A percentile compares a stretch with the other conserved stretches of the same genome.
Conservation (phyloP, 2,329 filamentous ascomycete genomes). For the Tolypocladium inflatum region DNA sequence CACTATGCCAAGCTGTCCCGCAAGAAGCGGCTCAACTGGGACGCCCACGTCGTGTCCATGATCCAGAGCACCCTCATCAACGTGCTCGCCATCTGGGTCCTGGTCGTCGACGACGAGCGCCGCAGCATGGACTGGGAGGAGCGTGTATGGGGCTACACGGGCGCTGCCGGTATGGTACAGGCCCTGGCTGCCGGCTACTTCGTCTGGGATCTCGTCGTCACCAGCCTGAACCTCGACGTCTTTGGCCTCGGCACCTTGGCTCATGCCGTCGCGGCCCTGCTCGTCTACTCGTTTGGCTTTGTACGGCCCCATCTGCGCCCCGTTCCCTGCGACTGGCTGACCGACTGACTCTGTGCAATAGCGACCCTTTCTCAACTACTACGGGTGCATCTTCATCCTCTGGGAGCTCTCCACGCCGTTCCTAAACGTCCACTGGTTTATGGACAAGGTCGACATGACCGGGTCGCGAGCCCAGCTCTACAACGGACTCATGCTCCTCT, state of each 20-base stretch:
- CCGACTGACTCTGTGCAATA: constrained; percentile 23
- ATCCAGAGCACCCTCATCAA: constrained; percentile 69
- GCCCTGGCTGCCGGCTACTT: constrained; percentile 75
- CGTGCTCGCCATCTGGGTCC: constrained; percentile 62
- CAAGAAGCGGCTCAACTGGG: constrained; percentile 66
- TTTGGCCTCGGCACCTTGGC: constrained; percentile 71
- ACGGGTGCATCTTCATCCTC: constrained; percentile 70
- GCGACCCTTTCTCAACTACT: constrained; percentile 80
- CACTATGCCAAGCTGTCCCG: constrained; percentile 55
- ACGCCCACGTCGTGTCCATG: constrained; percentile 78
- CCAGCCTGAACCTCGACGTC: constrained; percentile 55
- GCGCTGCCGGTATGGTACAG: constrained; percentile 62
- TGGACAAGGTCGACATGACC: constrained; percentile 76
- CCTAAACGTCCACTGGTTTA: constrained; percentile 87
- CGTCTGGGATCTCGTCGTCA: constrained; percentile 70
- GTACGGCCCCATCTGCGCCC: constrained; percentile 41
- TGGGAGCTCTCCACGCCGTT: constrained; percentile 83
- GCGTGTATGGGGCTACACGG: constrained; percentile 70
- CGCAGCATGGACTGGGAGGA: constrained; percentile 55
- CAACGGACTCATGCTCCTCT: constrained; percentile 64
- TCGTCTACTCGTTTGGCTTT: constrained; percentile 70
- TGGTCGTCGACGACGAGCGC: constrained; percentile 59
- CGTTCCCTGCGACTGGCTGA: background rate
- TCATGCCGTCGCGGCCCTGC: constrained; percentile 64
- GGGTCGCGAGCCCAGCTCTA: constrained; percentile 64